phyloP scores from a whole-genome alignment of 345 rosid species.

The Populus tremula region DNA sequence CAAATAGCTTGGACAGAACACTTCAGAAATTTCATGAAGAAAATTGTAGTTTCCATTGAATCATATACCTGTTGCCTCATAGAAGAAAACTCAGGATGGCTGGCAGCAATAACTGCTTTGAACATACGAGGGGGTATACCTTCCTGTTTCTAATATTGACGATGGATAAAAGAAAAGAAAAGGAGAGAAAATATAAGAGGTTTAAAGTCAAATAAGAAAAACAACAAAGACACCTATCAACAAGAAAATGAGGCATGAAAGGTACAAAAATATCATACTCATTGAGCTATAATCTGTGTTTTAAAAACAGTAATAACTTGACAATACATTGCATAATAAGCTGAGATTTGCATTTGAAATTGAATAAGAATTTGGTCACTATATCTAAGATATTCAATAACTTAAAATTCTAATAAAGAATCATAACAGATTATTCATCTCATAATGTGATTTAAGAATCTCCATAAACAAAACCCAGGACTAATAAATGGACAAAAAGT shows the following conservation, averaged over 20 bases:
- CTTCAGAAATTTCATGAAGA: not conserved
- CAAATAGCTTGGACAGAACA: not conserved
- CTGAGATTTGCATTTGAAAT: not conserved
- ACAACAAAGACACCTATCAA: not conserved
- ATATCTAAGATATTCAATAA: not conserved
- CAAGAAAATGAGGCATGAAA: not conserved
- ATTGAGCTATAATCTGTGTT: not conserved
- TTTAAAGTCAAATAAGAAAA: not conserved
- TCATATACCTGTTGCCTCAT: conserved; percentile 96
- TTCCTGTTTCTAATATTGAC: conserved; percentile 65
- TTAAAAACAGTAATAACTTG: not conserved
- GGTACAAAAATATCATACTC: not conserved
- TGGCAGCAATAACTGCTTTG: conserved; percentile 89
- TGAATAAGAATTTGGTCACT: not conserved
- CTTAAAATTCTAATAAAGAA: not conserved
- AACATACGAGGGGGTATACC: conserved; percentile 98
- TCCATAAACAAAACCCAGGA: not conserved
- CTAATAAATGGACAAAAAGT: conserved; percentile 1
- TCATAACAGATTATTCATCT: not conserved
- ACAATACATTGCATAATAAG: not conserved
- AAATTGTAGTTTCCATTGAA: not conserved
- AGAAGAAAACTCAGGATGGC: conserved; percentile 90
- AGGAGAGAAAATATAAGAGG: not conserved
- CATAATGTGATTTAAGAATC: not conserved
- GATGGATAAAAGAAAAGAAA: not conserved